Conservation (phyloP, 2,329 filamentous ascomycete species). For the Huntiella savannae region DNA sequence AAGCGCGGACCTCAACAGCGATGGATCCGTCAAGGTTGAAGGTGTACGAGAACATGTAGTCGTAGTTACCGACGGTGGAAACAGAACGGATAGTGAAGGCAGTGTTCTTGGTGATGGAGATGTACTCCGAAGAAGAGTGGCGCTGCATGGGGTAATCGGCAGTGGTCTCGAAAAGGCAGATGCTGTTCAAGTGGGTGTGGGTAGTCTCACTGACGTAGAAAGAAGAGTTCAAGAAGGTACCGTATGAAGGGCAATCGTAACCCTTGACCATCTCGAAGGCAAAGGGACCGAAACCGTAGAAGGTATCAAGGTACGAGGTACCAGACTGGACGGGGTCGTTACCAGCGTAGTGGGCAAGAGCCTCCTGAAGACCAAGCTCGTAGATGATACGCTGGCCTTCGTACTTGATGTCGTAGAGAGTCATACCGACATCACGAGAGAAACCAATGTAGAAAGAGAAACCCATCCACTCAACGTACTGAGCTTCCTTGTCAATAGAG, state of each 20-base stretch:
- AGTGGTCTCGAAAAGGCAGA: slow-evolving; percentile 23
- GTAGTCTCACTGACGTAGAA: slow-evolving; percentile 18
- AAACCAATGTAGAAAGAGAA: slow-evolving; percentile 32
- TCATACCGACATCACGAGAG: slow-evolving; percentile 25
- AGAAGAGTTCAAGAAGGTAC: slow-evolving; percentile 20
- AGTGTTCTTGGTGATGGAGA: slow-evolving; percentile 18
- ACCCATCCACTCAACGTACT: slow-evolving; percentile 32
- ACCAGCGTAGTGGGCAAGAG: slow-evolving; percentile 31
- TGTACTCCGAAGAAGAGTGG: slow-evolving; percentile 16
- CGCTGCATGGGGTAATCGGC: slow-evolving; percentile 20
- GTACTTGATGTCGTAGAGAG: slow-evolving; percentile 30
- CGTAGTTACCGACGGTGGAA: slow-evolving; percentile 24
- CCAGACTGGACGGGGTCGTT: slow-evolving; percentile 24
- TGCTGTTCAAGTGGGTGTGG: slow-evolving; percentile 16
- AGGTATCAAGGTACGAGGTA: slow-evolving; percentile 25
- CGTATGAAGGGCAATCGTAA: slow-evolving; percentile 23
- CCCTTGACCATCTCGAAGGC: slow-evolving; percentile 22
- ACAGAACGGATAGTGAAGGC: slow-evolving; percentile 14
- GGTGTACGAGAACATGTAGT: slow-evolving; percentile 22
- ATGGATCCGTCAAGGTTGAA: slow-evolving; percentile 21
- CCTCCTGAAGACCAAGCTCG: slow-evolving; percentile 33
- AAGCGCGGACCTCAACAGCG: slow-evolving; percentile 22
- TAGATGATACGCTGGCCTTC: slow-evolving; percentile 31
- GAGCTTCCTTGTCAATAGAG: slow-evolving; percentile 24
- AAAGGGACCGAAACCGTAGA: slow-evolving; percentile 20